Percentiles rank a stretch among this genome's conserved stretches.
These are phyloP conservation scores for Dimargaris cristalligena DNA, from an alignment of 192 early-diverging fungal species.

Conservation along the genomic window DNA sequence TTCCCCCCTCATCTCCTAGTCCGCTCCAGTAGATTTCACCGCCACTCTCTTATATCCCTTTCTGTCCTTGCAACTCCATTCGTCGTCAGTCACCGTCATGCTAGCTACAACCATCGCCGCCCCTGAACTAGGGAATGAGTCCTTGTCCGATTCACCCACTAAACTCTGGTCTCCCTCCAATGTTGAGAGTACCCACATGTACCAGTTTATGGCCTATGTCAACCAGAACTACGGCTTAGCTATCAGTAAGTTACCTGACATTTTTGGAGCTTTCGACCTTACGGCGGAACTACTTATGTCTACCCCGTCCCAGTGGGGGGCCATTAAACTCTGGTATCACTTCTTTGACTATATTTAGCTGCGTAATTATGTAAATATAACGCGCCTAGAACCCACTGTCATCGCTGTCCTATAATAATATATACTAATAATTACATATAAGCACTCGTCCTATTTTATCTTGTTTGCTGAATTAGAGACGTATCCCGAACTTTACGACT, in stretches of 20 bases:
- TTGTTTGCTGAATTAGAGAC: slow-evolving; percentile 16
- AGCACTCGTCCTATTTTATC: slow-evolving; percentile 9
- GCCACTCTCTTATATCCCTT: no score
- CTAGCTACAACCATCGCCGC: no score
- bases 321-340: not conserved
- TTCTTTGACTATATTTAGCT: not conserved
- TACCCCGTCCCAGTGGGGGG: not conserved
- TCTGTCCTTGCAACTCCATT: no score
- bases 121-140: no score
- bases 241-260: slow-evolving; percentile 27
- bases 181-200: slow-evolving; percentile 37
- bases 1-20: no score
- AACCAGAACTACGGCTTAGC: slow-evolving; percentile 44
- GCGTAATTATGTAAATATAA: not conserved
- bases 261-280: not conserved
- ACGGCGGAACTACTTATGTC: not conserved
- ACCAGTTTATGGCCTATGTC: slow-evolving; percentile 54
- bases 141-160: no score
- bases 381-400: not conserved
- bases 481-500: slow-evolving; percentile 68
- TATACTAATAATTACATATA: slow-evolving; percentile 1
- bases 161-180: slow-evolving; percentile 52
- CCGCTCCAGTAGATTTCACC: no score
- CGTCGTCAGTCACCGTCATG: no score
- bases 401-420: slow-evolving; percentile 5